These are phyloP conservation scores for Liriodendron chinense DNA, from an alignment of 164 flowering plant genomes.

Conservation along the genomic window DNA sequence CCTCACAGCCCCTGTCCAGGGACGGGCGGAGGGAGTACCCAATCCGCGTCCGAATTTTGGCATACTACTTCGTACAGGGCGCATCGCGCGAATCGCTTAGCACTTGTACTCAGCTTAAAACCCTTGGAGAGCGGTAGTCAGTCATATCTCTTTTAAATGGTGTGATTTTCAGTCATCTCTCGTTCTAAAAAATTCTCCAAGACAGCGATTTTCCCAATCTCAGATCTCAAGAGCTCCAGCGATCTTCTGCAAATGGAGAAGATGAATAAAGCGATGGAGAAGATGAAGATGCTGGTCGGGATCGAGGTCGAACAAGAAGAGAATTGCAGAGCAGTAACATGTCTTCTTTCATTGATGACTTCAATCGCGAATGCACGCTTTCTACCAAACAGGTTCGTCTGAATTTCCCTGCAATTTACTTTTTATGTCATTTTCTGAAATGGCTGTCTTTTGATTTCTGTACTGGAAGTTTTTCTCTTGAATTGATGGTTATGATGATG, in stretches of 20 bases:
- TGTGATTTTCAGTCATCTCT: too few species aligned
- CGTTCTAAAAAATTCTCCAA: neutral
- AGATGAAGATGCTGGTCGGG: conserved; percentile 83
- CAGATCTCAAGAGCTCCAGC: neutral
- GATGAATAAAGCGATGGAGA: conserved; percentile 75
- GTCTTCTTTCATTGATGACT: conserved; percentile 64
- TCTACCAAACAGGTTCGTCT: conserved; percentile 70
- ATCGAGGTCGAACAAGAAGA: conserved; percentile 64
- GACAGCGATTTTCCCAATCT: neutral
- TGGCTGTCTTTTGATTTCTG: neutral
- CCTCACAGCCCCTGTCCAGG: too few species aligned
- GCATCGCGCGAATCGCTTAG: too few species aligned
- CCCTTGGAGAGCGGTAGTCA: too few species aligned
- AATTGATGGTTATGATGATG: neutral
- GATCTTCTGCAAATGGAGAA: conserved; percentile 47
- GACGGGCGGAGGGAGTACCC: too few species aligned
- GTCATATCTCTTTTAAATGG: too few species aligned
- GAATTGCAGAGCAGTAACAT: conserved; percentile 23
- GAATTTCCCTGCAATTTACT: neutral
- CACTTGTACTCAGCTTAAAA: too few species aligned
- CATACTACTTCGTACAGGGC: too few species aligned
- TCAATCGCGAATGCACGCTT: conserved; percentile 81
- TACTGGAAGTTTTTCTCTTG: neutral
- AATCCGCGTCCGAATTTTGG: too few species aligned
- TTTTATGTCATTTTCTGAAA: neutral